Conservation (phyloP, 1,139 yeast genomes). For the Candida tunisiensis region DNA sequence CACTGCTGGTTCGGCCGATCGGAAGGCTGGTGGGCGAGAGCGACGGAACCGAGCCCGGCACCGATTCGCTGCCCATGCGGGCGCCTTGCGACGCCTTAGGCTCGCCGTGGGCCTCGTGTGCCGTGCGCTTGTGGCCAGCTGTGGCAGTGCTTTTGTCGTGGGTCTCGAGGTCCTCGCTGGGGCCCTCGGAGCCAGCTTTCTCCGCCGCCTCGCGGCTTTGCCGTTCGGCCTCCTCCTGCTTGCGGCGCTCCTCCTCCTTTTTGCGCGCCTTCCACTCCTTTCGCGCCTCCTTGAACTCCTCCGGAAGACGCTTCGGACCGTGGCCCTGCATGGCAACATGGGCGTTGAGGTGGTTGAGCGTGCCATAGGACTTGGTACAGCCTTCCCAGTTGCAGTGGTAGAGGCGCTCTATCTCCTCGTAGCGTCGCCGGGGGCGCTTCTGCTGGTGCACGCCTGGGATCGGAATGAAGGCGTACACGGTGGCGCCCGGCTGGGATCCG, state of each 20-base stretch:
- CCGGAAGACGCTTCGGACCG: slow-evolving; percentile 51
- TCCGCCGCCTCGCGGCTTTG: too few relatives aligned
- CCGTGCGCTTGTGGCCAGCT: too few relatives aligned
- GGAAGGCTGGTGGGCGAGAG: too few relatives aligned
- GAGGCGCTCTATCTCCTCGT: slow-evolving; percentile 52
- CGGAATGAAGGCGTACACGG: not conserved
- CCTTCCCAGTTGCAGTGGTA: slow-evolving; percentile 44
- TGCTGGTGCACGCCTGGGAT: slow-evolving; percentile 5
- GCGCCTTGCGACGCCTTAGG: too few relatives aligned
- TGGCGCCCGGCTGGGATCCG: too few relatives aligned
- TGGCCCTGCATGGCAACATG: slow-evolving; percentile 60
- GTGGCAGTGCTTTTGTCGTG: too few relatives aligned
- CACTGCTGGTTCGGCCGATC: too few relatives aligned
- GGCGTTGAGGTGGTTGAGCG: slow-evolving; percentile 60
- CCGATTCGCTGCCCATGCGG: too few relatives aligned
- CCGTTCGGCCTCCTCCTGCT: slow-evolving; percentile 4
- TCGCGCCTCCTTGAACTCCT: slow-evolving; percentile 41
- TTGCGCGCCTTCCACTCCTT: slow-evolving; percentile 14
- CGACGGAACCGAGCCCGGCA: too few relatives aligned
- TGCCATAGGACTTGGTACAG: slow-evolving; percentile 60
- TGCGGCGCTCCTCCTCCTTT: slow-evolving; percentile 8
- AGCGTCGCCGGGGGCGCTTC: slow-evolving; percentile 46
- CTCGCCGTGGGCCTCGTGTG: too few relatives aligned
- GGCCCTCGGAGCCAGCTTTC: too few relatives aligned
- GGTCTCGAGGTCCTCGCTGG: too few relatives aligned